Conservation (phyloP, 495 filamentous ascomycete genomes). For the Penicillium ochrochloron region DNA sequence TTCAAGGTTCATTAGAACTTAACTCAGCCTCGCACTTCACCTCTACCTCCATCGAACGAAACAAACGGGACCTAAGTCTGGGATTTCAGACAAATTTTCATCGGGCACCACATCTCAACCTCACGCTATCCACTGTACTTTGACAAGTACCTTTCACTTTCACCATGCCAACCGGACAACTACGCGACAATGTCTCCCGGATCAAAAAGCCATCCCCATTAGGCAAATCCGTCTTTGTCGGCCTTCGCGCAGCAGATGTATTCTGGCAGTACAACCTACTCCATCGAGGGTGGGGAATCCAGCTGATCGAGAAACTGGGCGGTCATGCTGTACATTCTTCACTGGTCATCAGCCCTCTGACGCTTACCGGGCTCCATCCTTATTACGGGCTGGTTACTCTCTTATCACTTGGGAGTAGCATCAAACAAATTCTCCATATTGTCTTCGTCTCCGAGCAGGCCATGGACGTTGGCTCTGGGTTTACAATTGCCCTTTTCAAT, state of each 20-base stretch:
- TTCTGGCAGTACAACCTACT: not conserved
- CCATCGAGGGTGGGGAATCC: not conserved
- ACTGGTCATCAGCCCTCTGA: not conserved
- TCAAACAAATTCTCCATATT: not conserved
- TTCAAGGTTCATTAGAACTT: no score
- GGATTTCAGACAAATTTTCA: no score
- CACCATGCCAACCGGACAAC: not conserved
- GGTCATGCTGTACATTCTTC: not conserved
- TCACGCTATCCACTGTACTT: not conserved
- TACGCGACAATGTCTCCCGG: constrained; percentile 1
- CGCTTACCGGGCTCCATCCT: not conserved
- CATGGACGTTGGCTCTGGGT: not conserved
- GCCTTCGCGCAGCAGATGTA: not conserved
- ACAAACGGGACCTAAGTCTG: no score
- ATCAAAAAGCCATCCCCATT: not conserved
- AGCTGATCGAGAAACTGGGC: not conserved
- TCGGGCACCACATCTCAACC: not conserved
- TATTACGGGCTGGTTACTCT: not conserved
- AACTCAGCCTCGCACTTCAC: no score
- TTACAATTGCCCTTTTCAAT: not conserved
- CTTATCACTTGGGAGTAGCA: not conserved
- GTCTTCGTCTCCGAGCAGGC: not conserved
- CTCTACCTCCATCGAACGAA: no score
- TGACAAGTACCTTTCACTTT: not conserved
- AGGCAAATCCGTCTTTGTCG: not conserved